Base-by-base conservation (phyloP, 345 rosid genomes). In the Eucalyptus microcorys region DNA sequence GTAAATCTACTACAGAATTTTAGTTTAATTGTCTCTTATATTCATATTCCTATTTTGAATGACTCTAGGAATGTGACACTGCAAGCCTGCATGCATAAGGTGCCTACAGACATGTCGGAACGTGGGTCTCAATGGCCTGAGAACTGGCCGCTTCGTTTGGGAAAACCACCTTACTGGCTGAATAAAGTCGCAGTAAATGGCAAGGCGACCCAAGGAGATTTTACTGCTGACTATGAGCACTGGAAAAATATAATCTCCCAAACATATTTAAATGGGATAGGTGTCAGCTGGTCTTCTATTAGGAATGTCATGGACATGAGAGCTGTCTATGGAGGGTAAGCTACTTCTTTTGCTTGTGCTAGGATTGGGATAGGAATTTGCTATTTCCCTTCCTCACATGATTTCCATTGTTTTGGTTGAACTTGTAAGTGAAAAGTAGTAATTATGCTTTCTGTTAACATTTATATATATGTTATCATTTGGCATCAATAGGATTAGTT, bases 281-380 rank as follows among this genome's bases (percentile, higher is more conserved):
- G 93, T 89, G 94, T 96, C 5, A 83, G 91, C 88, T 95, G 97
- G 98, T 93, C 96, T 90, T 90, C 91, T 37, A 93, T 95, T 88
- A 94, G 99, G 88, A 97, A 96, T 87, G 94, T 95, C 89, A 95
- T 97, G 97, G 99, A 96, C 92, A 97, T 96, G 99, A 96, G 93
- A 91, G 97, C 99, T 87, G 96, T 94, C 40, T 96, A 96, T 91
- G 99, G 99, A 94, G 99, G 99, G 98, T 96, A 89, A 93, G 94
- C 87, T 55, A 87, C 52, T 90, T 76, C 45, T 76, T 40, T 76
- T 76, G 83, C 48, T 80, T 26, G 61, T 87, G 79, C 84, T 76
- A 40, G 47, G 47, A 76, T 76, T 76, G 84, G 84, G 30, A 76
- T 76, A 76, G 84, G 84, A 76, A 22, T 76, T 76, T 37, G 27